Evolutionary conservation across 768 basidiomycete species (phyloP).

Genomic region (Calocybe cyanea): DNA sequence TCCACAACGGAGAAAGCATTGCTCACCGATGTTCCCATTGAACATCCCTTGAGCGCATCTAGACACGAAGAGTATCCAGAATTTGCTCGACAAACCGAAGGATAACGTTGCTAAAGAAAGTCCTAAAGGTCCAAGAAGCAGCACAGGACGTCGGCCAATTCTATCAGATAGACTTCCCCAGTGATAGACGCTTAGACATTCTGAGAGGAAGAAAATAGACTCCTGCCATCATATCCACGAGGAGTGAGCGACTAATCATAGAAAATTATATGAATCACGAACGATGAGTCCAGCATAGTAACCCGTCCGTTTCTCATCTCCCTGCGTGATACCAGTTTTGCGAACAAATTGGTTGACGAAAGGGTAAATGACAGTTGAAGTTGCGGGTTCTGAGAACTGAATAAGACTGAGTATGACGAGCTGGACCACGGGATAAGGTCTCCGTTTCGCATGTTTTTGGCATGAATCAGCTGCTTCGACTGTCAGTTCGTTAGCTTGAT

Average conservation of each 20-base stretch:
- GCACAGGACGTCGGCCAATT: constrained; percentile 30
- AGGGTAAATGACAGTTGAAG: constrained; percentile 36
- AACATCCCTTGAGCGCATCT: constrained; percentile 27
- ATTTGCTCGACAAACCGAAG: constrained; percentile 29
- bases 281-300: constrained; percentile 49
- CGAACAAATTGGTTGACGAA: constrained; percentile 41
- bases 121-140: constrained; percentile 31
- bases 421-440: constrained; percentile 32
- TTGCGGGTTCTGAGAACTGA: constrained; percentile 27
- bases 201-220: constrained; percentile 34
- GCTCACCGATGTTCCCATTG: constrained; percentile 24
- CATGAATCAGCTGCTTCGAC: not conserved
- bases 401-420: constrained; percentile 29
- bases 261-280: constrained; percentile 9
- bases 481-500: not conserved
- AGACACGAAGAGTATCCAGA: constrained; percentile 26
- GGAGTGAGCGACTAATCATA: not conserved
- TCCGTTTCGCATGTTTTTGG: not conserved
- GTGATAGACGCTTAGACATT: constrained; percentile 28
- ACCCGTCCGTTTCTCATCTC: constrained; percentile 39
- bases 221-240: constrained; percentile 20
- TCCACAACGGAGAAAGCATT: not conserved
- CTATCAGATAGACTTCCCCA: constrained; percentile 36
- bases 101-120: constrained; percentile 27
- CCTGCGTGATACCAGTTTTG: constrained; percentile 37